Evolutionary conservation across 2,329 filamentous ascomycete species (phyloP), one percentile per base, ranked within the genome.

Genomic region (Fusarium praegraminearum): DNA sequence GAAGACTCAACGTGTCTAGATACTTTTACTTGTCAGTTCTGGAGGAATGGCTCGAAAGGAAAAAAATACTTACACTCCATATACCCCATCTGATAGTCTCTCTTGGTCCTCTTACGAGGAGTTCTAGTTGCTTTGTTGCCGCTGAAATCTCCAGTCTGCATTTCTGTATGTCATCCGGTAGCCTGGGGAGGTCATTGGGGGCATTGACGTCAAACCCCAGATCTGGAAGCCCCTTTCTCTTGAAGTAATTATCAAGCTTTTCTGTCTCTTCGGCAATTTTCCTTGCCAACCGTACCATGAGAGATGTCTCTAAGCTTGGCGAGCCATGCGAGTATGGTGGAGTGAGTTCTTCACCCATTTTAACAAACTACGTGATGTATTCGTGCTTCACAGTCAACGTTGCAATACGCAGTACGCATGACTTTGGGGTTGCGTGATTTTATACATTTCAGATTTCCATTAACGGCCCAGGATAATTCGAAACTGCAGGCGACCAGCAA

Each of bases 51-150:
- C 43, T 26, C 26, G 55, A 11, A 36, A n/a, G 24, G 11, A 22
- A 15, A 13, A 22, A 15, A 40, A 38, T 30, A 78, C 83, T 75
- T 72, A 86, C 85, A 72, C 81, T 83, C 85, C 83, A 87, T 55
- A 83, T 79, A 53, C 82, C 80, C 83, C 84, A 87, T 75, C 85
- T 78, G 10, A 87, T 71, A n/a, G 76, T 79, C 69, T 87, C 85
- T 36, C 80, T 78, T 0, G 86, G 85, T 0, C 86, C 86, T 24
- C 83, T 80, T 18, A 84, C 81, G 52, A 88, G 76, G 47, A 80
- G 75, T 4, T 78, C 79, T 16, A 88, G 78, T 66, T 87, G 83
- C 57, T 78, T 82, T 4, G 84, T 83, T 11, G 85, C 84, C 62
- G 79, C 79, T 9, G 87, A 79, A 52, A 87, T 79, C 57, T 83